Evolutionary conservation across 2,329 filamentous ascomycete genomes (phyloP), one percentile per base, ranked within the genome.

Genomic region (Didymella lethalis): DNA sequence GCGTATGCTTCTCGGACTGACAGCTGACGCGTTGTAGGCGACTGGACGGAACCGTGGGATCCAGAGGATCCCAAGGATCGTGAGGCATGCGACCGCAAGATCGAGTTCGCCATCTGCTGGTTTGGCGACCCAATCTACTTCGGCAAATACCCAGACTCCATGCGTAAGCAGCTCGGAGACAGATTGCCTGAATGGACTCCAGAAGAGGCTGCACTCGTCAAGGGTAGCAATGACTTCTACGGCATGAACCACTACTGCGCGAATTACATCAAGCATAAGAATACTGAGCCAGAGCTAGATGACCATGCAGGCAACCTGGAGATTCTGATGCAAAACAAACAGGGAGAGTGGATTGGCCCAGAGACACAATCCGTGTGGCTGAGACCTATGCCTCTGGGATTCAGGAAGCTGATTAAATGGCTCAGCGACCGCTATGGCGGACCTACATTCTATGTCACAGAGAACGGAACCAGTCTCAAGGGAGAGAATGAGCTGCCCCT

Each of bases 201-300:
- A 0, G 90, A 91, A 65, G 91, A 96, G 73, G 77, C 82, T 25
- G 86, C 85, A 2, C 82, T 95, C n/a, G 87, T 96, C 45, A 84
- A 89, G 71, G 91, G 90, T n/a, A 92, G 89, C 74, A 95, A 95
- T 77, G 92, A 96, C 81, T 96, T 96, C 79, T 96, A 96, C 78
- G 92, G 91, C 76, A 94, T 94, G 91, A 96, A 96, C 82, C 90
- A 93, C 83, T 96, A 96, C 82, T 93, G 91, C 49, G 90, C 91
- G 72, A 91, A 95, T 83, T 96, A 91, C 80, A 88, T 96, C 80
- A 88, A 88, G 76, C 88, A 93, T 79, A 86, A 87, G 71, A 83
- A 85, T 7, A 84, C 83, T 7, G 79, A 83, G 47, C 79, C 90
- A 0, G 82, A 85, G 1, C 80, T 81, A 4, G 83, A 90, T 49